Evolutionary conservation across 164 flowering plant species (phyloP).

Genomic region (Stephania yunnanensis): DNA sequence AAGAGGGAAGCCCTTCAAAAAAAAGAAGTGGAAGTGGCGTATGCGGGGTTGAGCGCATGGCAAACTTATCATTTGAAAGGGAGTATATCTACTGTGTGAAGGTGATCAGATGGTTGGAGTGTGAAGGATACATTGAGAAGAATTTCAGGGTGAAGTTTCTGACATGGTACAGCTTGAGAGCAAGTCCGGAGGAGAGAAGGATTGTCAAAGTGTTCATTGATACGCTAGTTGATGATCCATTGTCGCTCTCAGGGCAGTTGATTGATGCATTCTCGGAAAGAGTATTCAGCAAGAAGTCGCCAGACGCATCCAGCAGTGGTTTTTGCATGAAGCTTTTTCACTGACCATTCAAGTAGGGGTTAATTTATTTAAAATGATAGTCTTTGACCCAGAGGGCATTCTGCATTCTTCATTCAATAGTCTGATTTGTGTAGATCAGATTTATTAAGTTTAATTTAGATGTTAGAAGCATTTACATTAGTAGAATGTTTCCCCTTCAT

Average conservation of each 20-base stretch:
- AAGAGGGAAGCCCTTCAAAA: conserved; percentile 31
- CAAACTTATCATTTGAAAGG: conserved; percentile 30
- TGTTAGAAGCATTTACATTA: not conserved
- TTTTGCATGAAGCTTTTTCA: conserved; percentile 88
- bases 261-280: conserved; percentile 72
- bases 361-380: conserved; percentile 3
- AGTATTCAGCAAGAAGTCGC: conserved; percentile 42
- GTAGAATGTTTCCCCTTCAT: not conserved
- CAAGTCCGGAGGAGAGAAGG: conserved; percentile 64
- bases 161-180: conserved; percentile 89
- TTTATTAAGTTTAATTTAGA: not conserved
- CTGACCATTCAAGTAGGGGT: conserved; percentile 19
- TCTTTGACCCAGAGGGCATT: not conserved
- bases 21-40: conserved; percentile 25
- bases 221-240: conserved; percentile 63
- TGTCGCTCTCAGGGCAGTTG: conserved; percentile 84
- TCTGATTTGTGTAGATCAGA: conserved; percentile 1
- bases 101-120: conserved; percentile 69
- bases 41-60: conserved; percentile 21
- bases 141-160: conserved; percentile 78
- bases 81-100: conserved; percentile 81
- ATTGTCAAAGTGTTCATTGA: conserved; percentile 73
- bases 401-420: conserved; percentile 1
- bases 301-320: conserved; percentile 52
- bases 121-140: conserved; percentile 68